Evolutionary conservation across 306 rosid genomes (phyloP), one percentile per base, ranked within the genome.

Genomic region (Canavalia gladiata): DNA sequence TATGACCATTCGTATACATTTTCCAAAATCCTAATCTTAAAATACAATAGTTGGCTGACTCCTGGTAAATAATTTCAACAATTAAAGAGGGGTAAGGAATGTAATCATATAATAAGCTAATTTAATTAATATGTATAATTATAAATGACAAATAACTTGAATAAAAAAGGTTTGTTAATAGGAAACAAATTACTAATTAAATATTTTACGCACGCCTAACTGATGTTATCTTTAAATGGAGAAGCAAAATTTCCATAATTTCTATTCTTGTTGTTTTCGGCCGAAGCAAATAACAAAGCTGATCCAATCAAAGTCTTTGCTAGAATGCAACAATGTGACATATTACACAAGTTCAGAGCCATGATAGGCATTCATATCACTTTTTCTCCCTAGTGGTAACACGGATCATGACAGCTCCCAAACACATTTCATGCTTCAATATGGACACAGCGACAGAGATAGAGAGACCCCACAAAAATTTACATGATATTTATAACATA

Each of bases 401-500:
- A 86, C 0, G 18, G 74, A 86, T 78, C 82, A 78, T 74, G 79
- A 82, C 82, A 69, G 25, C 74, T 74, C 79, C 34, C 65, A 51
- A 74, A 60, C 81, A 78, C 72, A 85, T 67, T 30, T 78, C 74
- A 78, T 78, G 86, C 66, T 70, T 3, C 3, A 39, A 25, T 7
- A 55, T 80, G 43, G 57, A 82, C 76, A 68, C 41, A 77, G 71
- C 42, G 75, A 82, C 82, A 87, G 6, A 59, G 63, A 76, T 37
- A 72, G n/a, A 59, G 52, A 80, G 68, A 57, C 62, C 78, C 85
- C 85, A 72, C 87, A 39, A 58, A 56, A 68, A 68, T 35, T 52
- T 60, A 54, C 79, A 82, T 30, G 39, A 65, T 46, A 68, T 68
- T 50, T 35, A 25, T 68, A 54, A 68, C 74, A 55, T 66, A 54